phyloP scores from a whole-genome alignment of 495 filamentous ascomycete genomes.

The Rusavskia elegans region DNA sequence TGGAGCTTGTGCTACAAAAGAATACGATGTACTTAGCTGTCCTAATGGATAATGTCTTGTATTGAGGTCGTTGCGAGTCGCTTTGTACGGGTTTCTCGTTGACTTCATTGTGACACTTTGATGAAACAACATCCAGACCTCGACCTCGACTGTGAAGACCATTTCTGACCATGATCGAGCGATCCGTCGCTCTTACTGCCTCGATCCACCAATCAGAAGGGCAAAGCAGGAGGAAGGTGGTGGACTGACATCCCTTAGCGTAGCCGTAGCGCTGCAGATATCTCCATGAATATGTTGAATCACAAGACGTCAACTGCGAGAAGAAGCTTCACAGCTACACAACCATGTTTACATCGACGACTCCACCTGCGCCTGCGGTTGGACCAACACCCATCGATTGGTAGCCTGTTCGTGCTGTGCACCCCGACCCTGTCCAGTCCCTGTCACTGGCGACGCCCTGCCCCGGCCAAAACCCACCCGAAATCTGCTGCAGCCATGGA shows the following conservation, averaged over 20 bases:
- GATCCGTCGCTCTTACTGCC: neutral
- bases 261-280: neutral
- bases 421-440: neutral
- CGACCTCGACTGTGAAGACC: neutral
- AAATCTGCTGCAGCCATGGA: neutral
- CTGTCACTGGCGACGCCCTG: neutral
- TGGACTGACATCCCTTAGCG: neutral
- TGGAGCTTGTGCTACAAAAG: no score
- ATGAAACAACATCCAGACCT: no score
- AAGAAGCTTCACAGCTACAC: no score
- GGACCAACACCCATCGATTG: no score
- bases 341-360: no score
- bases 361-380: no score
- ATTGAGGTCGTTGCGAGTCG: neutral
- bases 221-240: neutral
- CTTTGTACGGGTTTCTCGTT: no score
- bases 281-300: neutral
- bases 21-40: neutral
- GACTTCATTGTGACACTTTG: no score
- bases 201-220: neutral
- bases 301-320: no score
- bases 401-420: neutral
- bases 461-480: neutral
- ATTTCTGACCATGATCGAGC: neutral
- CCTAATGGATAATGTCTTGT: conserved; percentile 3